Percentiles rank a stretch among this genome's conserved stretches.
phyloP scores from a whole-genome alignment of 768 basidiomycete genomes.

The Leucosporidium creatinivorum region DNA sequence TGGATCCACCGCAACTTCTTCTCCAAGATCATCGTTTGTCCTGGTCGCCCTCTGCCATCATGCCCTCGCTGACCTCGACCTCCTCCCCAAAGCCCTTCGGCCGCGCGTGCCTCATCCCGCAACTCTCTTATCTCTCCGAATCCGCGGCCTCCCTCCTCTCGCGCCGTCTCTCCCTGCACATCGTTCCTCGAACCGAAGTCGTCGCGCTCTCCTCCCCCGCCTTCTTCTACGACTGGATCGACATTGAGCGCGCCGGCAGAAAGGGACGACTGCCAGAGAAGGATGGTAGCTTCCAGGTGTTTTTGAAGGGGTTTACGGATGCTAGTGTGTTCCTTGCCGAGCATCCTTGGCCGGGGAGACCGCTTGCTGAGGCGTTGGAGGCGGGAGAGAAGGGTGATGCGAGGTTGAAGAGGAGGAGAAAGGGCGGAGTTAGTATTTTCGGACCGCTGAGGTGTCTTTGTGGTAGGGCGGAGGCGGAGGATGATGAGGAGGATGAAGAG shows the following conservation, averaged over 20 bases:
- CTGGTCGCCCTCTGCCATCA: not conserved
- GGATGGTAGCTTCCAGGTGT: conserved; percentile 83
- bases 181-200: conserved; percentile 78
- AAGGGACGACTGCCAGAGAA: conserved; percentile 75
- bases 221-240: conserved; percentile 90
- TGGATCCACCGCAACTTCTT: conserved; percentile 43
- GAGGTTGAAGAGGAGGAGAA: conserved; percentile 1
- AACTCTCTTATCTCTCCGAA: conserved; percentile 81
- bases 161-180: conserved; percentile 60
- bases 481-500: conserved; percentile 57
- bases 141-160: conserved; percentile 82
- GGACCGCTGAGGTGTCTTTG: conserved; percentile 48
- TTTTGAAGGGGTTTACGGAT: conserved; percentile 74
- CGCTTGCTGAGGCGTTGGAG: not conserved
- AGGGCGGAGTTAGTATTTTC: not conserved
- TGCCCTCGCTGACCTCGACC: conserved; percentile 60
- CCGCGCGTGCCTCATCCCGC: conserved; percentile 74
- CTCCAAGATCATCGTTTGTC: conserved; percentile 17
- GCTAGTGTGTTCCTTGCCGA: conserved; percentile 78
- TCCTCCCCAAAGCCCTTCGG: conserved; percentile 66
- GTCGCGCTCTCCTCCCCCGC: conserved; percentile 78
- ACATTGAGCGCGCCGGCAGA: conserved; percentile 48
- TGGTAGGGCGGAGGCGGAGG: conserved; percentile 69
- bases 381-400: no score
- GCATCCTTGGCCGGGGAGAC: conserved; percentile 67